A percentile compares a stretch with the other conserved stretches of the same genome.
phyloP scores from a whole-genome alignment of 306 rosid species.

The Medicago truncatula region MtrunA17r5.0-ANR NC_053043.1:51929001-51929500 shows the following conservation, averaged over 20 bases:
- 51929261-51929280: no score
- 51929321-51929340: no score
- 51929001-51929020: conserved; percentile 72
- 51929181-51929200: conserved; percentile 32
- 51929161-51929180: background rate
- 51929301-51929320: no score
- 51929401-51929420: no score
- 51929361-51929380: no score
- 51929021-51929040: conserved; percentile 49
- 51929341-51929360: no score
- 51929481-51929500: no score
- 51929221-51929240: background rate
- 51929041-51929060: conserved; percentile 49
- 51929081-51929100: conserved; percentile 70
- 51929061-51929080: conserved; percentile 52
- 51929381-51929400: no score
- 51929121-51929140: conserved; percentile 48
- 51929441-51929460: no score
- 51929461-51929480: no score
- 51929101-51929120: conserved; percentile 78
- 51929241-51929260: background rate
- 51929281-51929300: no score
- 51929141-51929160: conserved; percentile 49
- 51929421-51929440: no score
- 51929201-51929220: background rate